A percentile compares a stretch with the other conserved stretches of the same genome.
phyloP scores from a whole-genome alignment of 2,329 filamentous ascomycete genomes.

The Dactylellina sp. region DNA sequence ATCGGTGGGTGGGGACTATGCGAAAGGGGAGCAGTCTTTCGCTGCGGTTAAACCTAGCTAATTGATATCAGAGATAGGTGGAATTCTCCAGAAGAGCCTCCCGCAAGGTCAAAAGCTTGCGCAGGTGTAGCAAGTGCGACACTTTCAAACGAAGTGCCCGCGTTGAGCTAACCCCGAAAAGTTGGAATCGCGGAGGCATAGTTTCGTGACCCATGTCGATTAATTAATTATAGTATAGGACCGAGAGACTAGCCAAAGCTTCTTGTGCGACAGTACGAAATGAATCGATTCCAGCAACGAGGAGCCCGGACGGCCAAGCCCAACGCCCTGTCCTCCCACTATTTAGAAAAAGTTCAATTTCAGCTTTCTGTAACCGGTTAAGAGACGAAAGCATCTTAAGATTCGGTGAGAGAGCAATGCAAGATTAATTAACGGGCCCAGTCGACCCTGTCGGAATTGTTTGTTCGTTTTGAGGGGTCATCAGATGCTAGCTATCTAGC shows the following conservation, averaged over 20 bases:
- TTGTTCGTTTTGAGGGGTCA: conserved; percentile 15
- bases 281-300: conserved; percentile 2
- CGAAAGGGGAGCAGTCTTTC: neutral
- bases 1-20: neutral
- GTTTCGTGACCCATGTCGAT: neutral
- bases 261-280: conserved; percentile 28
- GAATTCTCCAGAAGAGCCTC: conserved; percentile 1
- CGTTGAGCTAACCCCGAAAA: conserved; percentile 26
- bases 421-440: conserved; percentile 12
- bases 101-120: neutral
- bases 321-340: neutral
- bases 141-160: neutral
- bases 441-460: conserved; percentile 11
- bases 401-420: neutral
- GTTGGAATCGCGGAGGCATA: conserved; percentile 23
- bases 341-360: conserved; percentile 20
- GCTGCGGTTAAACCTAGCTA: conserved; percentile 28
- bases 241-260: no score
- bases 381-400: neutral
- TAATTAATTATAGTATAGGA: no score
- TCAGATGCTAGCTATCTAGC: neutral
- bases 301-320: conserved; percentile 9
- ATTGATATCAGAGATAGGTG: conserved; percentile 9
- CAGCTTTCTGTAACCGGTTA: conserved; percentile 3
- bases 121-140: conserved; percentile 25